phyloP scores from a whole-genome alignment of 495 filamentous ascomycete genomes.

The Niebla homalea region DNA sequence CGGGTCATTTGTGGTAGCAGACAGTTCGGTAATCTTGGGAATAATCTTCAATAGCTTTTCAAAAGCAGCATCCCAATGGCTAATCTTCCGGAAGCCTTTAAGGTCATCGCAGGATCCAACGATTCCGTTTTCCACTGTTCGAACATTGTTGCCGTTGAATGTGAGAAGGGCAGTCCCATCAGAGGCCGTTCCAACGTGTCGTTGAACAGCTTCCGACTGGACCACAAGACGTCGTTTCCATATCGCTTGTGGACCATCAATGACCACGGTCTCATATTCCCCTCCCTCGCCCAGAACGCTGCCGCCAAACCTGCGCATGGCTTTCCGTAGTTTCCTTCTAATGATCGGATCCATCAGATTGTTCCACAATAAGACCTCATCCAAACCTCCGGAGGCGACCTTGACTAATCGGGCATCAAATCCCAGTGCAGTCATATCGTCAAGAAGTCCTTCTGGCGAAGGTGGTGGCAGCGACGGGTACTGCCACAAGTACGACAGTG shows the following conservation, averaged over 20 bases:
- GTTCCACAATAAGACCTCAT: slow-evolving; percentile 69
- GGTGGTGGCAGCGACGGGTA: slow-evolving; percentile 56
- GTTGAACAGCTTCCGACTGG: slow-evolving; percentile 30
- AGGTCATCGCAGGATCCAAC: slow-evolving; percentile 25
- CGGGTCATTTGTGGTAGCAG: neutral
- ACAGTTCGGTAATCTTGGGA: neutral
- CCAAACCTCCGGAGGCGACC: slow-evolving; percentile 80
- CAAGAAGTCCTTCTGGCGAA: slow-evolving; percentile 41
- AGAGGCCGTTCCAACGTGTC: neutral
- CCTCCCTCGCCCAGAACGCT: slow-evolving; percentile 84
- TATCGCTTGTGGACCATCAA: slow-evolving; percentile 60
- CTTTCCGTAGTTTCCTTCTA: slow-evolving; percentile 41
- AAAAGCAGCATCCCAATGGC: slow-evolving; percentile 34
- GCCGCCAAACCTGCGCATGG: slow-evolving; percentile 53
- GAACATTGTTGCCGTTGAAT: slow-evolving; percentile 36
- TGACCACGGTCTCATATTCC: slow-evolving; percentile 87
- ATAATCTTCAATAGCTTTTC: slow-evolving; percentile 13
- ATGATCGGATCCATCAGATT: slow-evolving; percentile 48
- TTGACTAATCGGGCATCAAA: slow-evolving; percentile 85
- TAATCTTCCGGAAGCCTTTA: slow-evolving; percentile 28
- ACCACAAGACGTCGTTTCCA: slow-evolving; percentile 63
- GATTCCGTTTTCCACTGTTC: slow-evolving; percentile 37
- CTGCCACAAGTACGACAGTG: slow-evolving; percentile 83
- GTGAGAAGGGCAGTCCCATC: slow-evolving; percentile 58
- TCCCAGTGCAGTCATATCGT: slow-evolving; percentile 65